Percentiles rank a stretch among this genome's conserved stretches.
Conservation (phyloP, 345 rosid genomes). For the Boechera retrofracta region DNA sequence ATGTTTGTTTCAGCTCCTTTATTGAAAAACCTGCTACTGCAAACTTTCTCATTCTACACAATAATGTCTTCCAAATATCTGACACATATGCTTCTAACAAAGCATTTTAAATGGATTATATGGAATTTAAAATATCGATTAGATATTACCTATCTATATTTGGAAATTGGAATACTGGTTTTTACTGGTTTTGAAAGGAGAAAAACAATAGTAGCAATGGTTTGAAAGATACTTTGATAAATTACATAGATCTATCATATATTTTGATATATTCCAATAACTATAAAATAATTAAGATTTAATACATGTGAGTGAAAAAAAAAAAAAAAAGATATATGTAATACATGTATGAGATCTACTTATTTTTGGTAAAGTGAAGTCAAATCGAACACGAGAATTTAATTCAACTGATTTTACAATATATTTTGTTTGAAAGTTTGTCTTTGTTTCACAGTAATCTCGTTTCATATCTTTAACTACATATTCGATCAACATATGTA, state of each 20-base stretch:
- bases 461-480: background rate
- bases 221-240: background rate
- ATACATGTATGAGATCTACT: too few species aligned
- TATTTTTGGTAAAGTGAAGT: background rate
- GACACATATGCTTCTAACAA: constrained; percentile 29
- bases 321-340: too few species aligned
- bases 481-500: background rate
- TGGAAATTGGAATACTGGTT: background rate
- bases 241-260: background rate
- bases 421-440: background rate
- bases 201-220: background rate
- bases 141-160: background rate
- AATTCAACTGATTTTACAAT: background rate
- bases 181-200: too few species aligned
- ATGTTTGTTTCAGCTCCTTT: constrained; percentile 34
- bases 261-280: background rate
- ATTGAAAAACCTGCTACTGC: constrained; percentile 21
- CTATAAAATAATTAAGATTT: background rate
- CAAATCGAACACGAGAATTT: background rate
- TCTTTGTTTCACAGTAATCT: background rate
- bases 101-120: background rate
- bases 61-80: constrained; percentile 28
- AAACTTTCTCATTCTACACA: constrained; percentile 34
- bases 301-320: background rate
- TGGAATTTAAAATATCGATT: constrained; percentile 18